Evolutionary conservation across 108 stramenopile species (phyloP).

Genomic region (Parietichytrium sp.): DNA sequence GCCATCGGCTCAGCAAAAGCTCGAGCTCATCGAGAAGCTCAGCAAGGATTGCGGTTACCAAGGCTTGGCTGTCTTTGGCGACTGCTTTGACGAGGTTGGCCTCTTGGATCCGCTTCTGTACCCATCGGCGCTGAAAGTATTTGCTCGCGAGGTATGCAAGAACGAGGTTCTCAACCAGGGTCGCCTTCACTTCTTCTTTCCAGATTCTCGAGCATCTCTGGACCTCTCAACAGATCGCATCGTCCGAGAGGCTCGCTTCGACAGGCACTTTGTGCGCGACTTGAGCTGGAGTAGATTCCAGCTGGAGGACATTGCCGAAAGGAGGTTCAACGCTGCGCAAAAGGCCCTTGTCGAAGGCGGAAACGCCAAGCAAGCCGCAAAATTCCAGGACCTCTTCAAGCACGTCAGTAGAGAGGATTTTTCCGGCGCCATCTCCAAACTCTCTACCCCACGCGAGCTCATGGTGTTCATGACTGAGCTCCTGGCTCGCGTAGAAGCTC

Average conservation of each 20-base stretch:
- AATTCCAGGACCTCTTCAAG: too few relatives aligned
- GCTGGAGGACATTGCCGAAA: constrained; percentile 13
- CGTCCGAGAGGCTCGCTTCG: constrained; percentile 34
- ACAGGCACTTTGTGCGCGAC: constrained; percentile 29
- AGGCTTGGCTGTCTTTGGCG: constrained; percentile 38
- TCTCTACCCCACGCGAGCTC: constrained; percentile 31
- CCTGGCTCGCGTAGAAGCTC: constrained; percentile 3
- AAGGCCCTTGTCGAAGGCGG: neutral
- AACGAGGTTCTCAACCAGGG: constrained; percentile 38
- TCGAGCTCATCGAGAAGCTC: constrained; percentile 22
- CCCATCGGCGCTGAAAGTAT: constrained; percentile 19
- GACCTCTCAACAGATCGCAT: constrained; percentile 33
- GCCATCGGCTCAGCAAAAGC: constrained; percentile 37
- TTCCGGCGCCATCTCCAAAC: constrained; percentile 29
- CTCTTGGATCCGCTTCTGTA: constrained; percentile 25
- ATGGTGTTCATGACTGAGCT: constrained; percentile 40
- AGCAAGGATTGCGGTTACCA: constrained; percentile 7
- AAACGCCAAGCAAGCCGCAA: neutral
- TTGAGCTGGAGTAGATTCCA: constrained; percentile 22
- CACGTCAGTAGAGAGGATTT: too few relatives aligned
- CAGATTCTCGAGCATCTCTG: constrained; percentile 5
- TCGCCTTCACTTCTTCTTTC: constrained; percentile 28
- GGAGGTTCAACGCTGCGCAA: neutral
- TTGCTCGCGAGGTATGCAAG: constrained; percentile 40
- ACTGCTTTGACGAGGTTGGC: constrained; percentile 38